Base-by-base conservation (phyloP, 164 flowering plant species). In the Vitis labrusca region DNA sequence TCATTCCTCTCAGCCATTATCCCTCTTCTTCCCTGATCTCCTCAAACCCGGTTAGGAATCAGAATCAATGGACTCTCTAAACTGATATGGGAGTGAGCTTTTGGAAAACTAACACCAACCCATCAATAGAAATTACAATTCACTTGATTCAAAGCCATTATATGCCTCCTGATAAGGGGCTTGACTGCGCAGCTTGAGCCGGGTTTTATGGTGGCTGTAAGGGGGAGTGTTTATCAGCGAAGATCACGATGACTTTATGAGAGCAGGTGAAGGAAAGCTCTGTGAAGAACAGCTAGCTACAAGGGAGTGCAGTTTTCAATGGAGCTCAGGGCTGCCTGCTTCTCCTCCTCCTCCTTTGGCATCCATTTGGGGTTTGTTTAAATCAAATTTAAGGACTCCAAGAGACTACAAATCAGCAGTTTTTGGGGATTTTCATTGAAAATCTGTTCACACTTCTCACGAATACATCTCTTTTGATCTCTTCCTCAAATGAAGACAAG, bases 1-100 rank as follows among this genome's bases (percentile, higher is more conserved):
- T 82, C 82, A 65, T 63, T 50, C 63, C 73, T 79, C 29, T 76
- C 80, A 37, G 77, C 81, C 82, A 81, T 78, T 2, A 50, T 60
- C 5, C 59, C 58, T 32, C 13, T 10, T 50, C 11, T 49, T 27
- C n/a, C 3, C 15, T 44, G 32, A 52, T 12, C 17, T 48, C 6
- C 49, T 32, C 27, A 23, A 23, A 23, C 27, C 27, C 27, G 2
- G 27, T 23, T 23, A 23, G 27, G 27, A 23, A 23, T 23, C 27
- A 23, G 27, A 23, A 23, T 23, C 27, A 23, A 23, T 23, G 27
- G 27, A 23, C 27, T 23, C 27, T 23, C 27, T 23, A 23, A 23
- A 23, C 27, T 23, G 27, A 23, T 23, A 23, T 23, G 27, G 27
- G 27, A 23, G 27, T 23, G 2, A 23, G 27, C 27, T 23, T 23